A percentile compares a stretch with the other conserved stretches of the same genome.
Conservation (phyloP, 129 eudicot species). For the Helianthus tuberosus region DNA sequence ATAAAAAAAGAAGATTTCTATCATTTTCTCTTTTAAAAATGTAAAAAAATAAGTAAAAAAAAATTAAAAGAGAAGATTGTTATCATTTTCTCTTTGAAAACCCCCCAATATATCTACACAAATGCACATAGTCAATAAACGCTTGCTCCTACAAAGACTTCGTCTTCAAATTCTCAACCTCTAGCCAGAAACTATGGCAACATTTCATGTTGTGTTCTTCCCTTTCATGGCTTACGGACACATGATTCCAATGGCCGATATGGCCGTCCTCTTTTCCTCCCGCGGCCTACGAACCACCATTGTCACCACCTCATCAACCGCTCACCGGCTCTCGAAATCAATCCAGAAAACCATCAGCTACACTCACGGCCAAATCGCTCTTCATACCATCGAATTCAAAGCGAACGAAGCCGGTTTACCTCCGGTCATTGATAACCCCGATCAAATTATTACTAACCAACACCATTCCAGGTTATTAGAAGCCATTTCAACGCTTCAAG, state of each 20-base stretch:
- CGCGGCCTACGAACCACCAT: conserved; percentile 59
- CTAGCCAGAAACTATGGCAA: conserved; percentile 4
- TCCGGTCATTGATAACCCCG: conserved; percentile 39
- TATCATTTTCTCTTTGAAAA: too few species aligned
- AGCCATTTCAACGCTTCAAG: conserved; percentile 40
- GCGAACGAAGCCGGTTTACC: conserved; percentile 42
- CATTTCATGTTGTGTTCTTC: conserved; percentile 39
- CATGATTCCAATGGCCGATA: too few species aligned
- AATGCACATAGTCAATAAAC: too few species aligned
- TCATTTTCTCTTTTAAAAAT: too few species aligned
- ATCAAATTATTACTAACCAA: conserved; percentile 25
- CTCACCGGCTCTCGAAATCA: conserved; percentile 34
- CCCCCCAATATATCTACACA: too few species aligned
- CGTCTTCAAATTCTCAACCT: neutral
- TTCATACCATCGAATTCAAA: conserved; percentile 36
- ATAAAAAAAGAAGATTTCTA: too few species aligned
- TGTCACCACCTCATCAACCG: conserved; percentile 50
- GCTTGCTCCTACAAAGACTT: neutral
- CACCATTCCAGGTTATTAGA: conserved; percentile 19
- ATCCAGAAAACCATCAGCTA: conserved; percentile 27
- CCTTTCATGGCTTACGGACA: conserved; percentile 70
- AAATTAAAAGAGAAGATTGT: too few species aligned
- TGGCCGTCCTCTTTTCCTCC: too few species aligned
- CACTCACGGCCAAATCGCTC: conserved; percentile 26
- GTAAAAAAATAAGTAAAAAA: too few species aligned